phyloP scores from a whole-genome alignment of 2,329 filamentous ascomycete species.

The Colletotrichum sansevieriae region DNA sequence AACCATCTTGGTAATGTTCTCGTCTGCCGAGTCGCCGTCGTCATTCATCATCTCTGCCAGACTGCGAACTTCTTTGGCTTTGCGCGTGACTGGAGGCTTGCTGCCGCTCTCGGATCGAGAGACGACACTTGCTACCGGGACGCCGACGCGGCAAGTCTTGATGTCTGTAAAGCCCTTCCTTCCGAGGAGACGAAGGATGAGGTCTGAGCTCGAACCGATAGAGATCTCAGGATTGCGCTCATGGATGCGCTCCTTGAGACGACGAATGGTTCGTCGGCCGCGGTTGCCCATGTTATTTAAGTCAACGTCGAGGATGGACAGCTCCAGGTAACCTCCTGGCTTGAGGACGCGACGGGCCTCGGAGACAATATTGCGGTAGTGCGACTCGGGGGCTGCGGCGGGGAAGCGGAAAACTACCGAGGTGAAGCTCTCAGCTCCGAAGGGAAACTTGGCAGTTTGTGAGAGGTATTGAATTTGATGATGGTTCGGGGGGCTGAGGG shows the following conservation, averaged over 20 bases:
- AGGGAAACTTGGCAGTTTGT: conserved; percentile 77
- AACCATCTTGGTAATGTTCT: conserved; percentile 92
- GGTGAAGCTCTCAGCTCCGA: conserved; percentile 80
- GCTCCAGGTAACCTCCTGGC: conserved; percentile 83
- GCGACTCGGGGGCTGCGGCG: conserved; percentile 73
- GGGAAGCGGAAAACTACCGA: conserved; percentile 85
- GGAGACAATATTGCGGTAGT: conserved; percentile 78
- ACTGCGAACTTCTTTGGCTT: conserved; percentile 61
- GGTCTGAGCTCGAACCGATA: conserved; percentile 70
- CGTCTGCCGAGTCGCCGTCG: conserved; percentile 78
- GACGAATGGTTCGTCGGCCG: conserved; percentile 76
- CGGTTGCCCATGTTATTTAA: conserved; percentile 85
- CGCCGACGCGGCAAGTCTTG: conserved; percentile 82
- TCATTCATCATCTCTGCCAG: conserved; percentile 81
- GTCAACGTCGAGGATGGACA: conserved; percentile 83
- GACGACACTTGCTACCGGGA: conserved; percentile 74
- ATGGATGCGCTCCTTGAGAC: conserved; percentile 78
- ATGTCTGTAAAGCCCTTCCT: conserved; percentile 78
- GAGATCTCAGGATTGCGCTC: conserved; percentile 70
- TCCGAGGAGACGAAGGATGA: conserved; percentile 75
- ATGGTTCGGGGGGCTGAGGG: conserved; percentile 75
- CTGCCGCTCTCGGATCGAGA: conserved; percentile 47
- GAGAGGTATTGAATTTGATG: conserved; percentile 79
- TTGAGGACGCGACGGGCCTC: conserved; percentile 84
- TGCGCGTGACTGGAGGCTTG: conserved; percentile 38